phyloP scores from a whole-genome alignment of 495 filamentous ascomycete genomes.

The Hypoxylon lienhwacheense region DNA sequence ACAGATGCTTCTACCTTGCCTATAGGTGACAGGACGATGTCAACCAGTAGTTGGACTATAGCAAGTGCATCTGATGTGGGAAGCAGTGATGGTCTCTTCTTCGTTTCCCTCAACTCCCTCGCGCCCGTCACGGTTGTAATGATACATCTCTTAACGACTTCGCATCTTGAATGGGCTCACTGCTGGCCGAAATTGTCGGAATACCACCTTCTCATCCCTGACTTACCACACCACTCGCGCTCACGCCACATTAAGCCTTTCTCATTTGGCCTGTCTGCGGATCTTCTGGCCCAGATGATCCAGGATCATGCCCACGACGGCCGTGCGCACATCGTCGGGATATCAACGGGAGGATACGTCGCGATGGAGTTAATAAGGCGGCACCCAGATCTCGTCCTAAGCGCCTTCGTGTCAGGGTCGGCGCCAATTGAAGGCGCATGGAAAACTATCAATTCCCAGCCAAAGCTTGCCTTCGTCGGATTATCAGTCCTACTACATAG shows the following conservation, averaged over 20 bases:
- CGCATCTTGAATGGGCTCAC: slow-evolving; percentile 40
- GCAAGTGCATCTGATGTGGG: neutral
- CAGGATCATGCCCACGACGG: slow-evolving; percentile 35
- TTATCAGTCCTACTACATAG: slow-evolving; percentile 25
- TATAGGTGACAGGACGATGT: slow-evolving; percentile 14
- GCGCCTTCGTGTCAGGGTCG: slow-evolving; percentile 35
- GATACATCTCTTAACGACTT: slow-evolving; percentile 40
- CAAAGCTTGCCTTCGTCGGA: slow-evolving; percentile 17
- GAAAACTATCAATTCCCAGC: slow-evolving; percentile 22
- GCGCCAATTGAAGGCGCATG: slow-evolving; percentile 31
- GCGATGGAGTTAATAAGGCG: slow-evolving; percentile 32
- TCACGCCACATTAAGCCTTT: slow-evolving; percentile 27
- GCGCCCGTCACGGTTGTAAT: slow-evolving; percentile 39
- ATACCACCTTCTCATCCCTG: slow-evolving; percentile 42
- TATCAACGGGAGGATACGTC: slow-evolving; percentile 40
- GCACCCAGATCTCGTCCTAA: slow-evolving; percentile 33
- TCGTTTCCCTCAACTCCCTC: slow-evolving; percentile 23
- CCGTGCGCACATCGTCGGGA: slow-evolving; percentile 37
- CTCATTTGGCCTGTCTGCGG: slow-evolving; percentile 31
- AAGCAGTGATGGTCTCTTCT: slow-evolving; percentile 19
- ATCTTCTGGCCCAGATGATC: slow-evolving; percentile 38
- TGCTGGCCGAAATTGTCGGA: slow-evolving; percentile 35
- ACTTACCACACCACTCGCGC: slow-evolving; percentile 40
- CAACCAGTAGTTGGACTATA: slow-evolving; percentile 28
- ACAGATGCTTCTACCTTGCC: slow-evolving; percentile 23